Evolutionary conservation across 139 green algal genomes (phyloP).

Genomic region (Coccomyxa sp.): DNA sequence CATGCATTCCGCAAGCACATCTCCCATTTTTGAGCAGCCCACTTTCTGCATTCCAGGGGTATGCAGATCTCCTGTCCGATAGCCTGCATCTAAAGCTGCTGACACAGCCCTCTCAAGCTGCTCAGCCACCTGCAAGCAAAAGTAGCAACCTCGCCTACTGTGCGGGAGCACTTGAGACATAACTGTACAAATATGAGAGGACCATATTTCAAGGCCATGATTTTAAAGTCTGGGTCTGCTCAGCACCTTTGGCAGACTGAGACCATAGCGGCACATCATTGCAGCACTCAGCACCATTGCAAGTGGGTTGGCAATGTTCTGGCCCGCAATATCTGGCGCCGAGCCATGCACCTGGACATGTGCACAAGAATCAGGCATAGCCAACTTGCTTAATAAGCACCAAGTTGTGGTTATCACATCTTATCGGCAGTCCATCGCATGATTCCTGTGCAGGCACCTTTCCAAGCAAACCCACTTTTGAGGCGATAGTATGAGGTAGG

Average conservation of each 20-base stretch:
- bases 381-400: too few species aligned
- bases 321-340: constrained; percentile 95
- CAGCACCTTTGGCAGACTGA: constrained; percentile 73
- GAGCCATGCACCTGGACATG: constrained; percentile 81
- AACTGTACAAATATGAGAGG: neutral
- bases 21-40: constrained; percentile 76
- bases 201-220: neutral
- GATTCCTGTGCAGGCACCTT: neutral
- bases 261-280: constrained; percentile 98
- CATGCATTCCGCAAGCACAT: constrained; percentile 35
- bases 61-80: constrained; percentile 89
- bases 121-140: constrained; percentile 56
- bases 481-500: neutral
- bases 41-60: constrained; percentile 70
- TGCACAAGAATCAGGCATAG: too few species aligned
- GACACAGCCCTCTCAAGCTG: constrained; percentile 82
- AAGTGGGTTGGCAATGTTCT: constrained; percentile 88
- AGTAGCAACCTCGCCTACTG: neutral
- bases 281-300: constrained; percentile 94
- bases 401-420: too few species aligned
- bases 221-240: neutral
- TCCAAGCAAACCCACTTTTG: neutral
- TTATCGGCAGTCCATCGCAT: neutral
- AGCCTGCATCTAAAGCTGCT: constrained; percentile 75
- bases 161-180: neutral